Evolutionary conservation across 192 early-diverging fungal genomes (phyloP), one percentile per base, ranked within the genome.

Genomic region (Coemansia sp.): DNA sequence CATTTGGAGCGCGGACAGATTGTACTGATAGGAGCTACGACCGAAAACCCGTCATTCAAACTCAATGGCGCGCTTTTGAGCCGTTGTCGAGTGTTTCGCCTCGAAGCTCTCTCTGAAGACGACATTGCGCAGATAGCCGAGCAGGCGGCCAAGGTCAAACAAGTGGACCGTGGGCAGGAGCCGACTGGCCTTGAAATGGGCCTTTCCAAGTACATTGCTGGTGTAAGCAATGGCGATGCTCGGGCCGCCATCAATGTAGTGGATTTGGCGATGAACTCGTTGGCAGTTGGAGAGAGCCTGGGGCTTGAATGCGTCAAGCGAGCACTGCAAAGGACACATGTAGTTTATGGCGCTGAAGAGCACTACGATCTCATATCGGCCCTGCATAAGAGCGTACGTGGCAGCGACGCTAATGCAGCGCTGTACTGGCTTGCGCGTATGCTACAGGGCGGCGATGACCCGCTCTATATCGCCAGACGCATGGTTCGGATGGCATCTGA

Each of bases 281-380:
- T 72, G 39, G 22, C 67, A 41, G 61, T 58, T 11, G 72, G 55
- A 50, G 66, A 15, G 41, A 87, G 13, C 68, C 80, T 49, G 58
- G 78, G 64, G 36, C 44, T 81, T 41, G 88, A 92, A 36, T 75
- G 81, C 20, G 75, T 95, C 11, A 90, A 86, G 82, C 74, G 71
- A 3, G 91, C 92, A 3, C 88, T 97, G 24, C 92, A 95, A 66
- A 88, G 92, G 69, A 88, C 92, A 0, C 92, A 94, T 62, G 68
- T 95, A n/a, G 66, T 90, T 16, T 96, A 97, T 72, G 94, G 95
- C 67, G 83, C 87, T 13, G 88, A 97, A n/a, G 90, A 95, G 71
- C 95, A 97, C 80, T 95, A 94, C 72, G 91, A 97, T 39, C 86
- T 92, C 7, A 96, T 97, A 47, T 94, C 93, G 60, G 95, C 95